Evolutionary conservation across 2,329 filamentous ascomycete species (phyloP).

Genomic region (Didymella arachidicola): DNA sequence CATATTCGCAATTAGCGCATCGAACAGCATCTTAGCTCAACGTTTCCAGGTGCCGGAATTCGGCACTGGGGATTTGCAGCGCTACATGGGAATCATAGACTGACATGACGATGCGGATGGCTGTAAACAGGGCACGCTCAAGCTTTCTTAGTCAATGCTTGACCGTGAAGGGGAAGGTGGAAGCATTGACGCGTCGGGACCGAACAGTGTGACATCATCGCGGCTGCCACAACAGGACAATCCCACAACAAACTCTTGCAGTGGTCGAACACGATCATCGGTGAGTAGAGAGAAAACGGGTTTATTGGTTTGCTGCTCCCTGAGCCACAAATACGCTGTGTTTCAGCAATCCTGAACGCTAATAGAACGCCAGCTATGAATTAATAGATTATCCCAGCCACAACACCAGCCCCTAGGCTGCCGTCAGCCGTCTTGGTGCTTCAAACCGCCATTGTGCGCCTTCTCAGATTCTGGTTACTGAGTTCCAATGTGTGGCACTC

Average conservation of each 20-base stretch:
- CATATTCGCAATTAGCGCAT: neutral
- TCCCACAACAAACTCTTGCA: conserved; percentile 8
- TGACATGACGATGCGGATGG: conserved; percentile 29
- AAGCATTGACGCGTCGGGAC: conserved; percentile 6
- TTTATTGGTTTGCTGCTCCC: conserved; percentile 13
- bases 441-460: conserved; percentile 27
- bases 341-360: conserved; percentile 15
- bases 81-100: conserved; percentile 16
- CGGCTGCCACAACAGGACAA: conserved; percentile 7
- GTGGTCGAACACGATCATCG: neutral
- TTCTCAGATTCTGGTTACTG: conserved; percentile 46
- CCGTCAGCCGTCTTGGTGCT: neutral
- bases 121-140: conserved; percentile 23
- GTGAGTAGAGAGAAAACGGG: neutral
- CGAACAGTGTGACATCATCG: conserved; percentile 9
- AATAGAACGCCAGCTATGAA: neutral
- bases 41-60: conserved; percentile 14
- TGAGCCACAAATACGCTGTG: conserved; percentile 1
- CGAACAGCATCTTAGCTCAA: conserved; percentile 4
- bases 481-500: conserved; percentile 50
- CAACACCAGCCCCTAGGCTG: conserved; percentile 7
- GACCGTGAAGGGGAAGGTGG: conserved; percentile 11
- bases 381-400: conserved; percentile 7
- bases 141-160: conserved; percentile 24
- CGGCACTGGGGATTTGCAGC: conserved; percentile 19